Conservation (phyloP, 805 yeast genomes). For the Candida corydali region DNA sequence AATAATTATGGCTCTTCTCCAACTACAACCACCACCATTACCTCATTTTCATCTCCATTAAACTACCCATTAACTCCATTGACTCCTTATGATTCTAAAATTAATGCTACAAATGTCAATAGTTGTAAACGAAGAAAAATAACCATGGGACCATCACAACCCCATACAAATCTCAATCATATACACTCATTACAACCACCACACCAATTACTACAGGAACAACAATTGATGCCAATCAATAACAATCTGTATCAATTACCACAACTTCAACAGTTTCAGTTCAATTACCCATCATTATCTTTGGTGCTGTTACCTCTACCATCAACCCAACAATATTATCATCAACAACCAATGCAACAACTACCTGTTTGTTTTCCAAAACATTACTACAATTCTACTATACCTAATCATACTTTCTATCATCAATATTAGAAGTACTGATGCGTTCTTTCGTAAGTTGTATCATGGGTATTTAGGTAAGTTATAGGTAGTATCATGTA, state of each 20-base stretch:
- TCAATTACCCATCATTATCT: not conserved
- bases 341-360: not conserved
- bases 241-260: not conserved
- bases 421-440: no score
- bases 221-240: not conserved
- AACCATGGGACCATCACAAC: no score
- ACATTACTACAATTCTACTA: no score
- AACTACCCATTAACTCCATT: constrained; percentile 20
- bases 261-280: not conserved
- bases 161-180: not conserved
- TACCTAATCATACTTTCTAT: no score
- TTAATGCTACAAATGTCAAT: not conserved
- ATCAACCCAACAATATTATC: not conserved
- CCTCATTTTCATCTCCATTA: constrained; percentile 9
- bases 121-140: constrained; percentile 3
- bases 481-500: no score
- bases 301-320: not conserved
- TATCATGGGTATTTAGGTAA: no score
- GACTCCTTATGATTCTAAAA: constrained; percentile 14
- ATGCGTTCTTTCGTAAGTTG: no score
- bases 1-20: constrained; percentile 1
- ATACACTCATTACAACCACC: constrained; percentile 3
- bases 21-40: constrained; percentile 5
- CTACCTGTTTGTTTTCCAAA: no score
- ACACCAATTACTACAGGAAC: not conserved